Percentiles rank a stretch among this genome's conserved stretches.
phyloP scores from a whole-genome alignment of 2,329 filamentous ascomycete species.

The Fusarium dlaminii region DNA sequence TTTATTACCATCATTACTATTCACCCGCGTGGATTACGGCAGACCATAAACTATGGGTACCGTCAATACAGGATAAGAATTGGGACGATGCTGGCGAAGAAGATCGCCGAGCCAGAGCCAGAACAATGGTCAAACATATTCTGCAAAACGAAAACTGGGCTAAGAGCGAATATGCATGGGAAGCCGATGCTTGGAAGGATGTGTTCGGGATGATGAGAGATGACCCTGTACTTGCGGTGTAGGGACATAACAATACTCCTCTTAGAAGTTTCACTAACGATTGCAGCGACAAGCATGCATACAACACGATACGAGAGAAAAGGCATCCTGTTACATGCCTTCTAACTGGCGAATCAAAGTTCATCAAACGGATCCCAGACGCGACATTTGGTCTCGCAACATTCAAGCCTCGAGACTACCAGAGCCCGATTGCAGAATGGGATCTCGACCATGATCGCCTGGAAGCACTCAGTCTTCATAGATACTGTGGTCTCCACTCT shows the following conservation, averaged over 20 bases:
- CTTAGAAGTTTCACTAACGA: background rate
- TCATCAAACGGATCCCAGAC: background rate
- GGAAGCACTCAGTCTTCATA: background rate
- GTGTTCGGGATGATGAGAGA: background rate
- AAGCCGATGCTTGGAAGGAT: background rate
- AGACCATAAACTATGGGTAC: background rate
- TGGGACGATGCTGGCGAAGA: background rate
- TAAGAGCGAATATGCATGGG: conserved; percentile 8
- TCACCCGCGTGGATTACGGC: background rate
- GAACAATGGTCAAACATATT: background rate
- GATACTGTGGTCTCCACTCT: background rate
- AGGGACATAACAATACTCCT: background rate
- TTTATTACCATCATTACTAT: background rate
- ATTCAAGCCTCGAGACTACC: background rate
- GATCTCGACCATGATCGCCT: background rate
- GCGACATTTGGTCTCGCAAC: conserved; percentile 1
- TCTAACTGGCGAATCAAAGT: background rate
- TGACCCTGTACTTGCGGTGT: background rate
- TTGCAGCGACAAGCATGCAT: background rate
- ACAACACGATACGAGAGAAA: background rate
- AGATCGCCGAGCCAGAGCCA: background rate
- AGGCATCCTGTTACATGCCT: background rate
- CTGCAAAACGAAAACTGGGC: background rate
- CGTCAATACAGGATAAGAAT: background rate
- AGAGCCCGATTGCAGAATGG: background rate